Base-by-base conservation (phyloP, 2,329 filamentous ascomycete species). In the Fusarium algeriense region DNA sequence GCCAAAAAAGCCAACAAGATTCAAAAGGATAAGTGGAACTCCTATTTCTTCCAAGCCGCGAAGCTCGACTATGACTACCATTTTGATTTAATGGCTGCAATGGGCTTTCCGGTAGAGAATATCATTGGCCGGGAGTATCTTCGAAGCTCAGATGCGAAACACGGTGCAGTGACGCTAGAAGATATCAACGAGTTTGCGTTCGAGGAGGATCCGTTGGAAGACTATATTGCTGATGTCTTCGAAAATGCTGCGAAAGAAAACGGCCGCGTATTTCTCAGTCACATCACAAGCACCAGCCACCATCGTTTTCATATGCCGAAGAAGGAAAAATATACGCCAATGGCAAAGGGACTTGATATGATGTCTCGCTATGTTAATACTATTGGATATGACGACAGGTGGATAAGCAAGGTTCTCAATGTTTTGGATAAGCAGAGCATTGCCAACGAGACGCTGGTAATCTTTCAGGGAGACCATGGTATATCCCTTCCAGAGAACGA, bases 121-220 rank as follows among this genome's bases (percentile, higher is more conserved):
- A 73, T 77, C 2, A 71, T 80, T 23, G 57, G 60, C 23, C 76
- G 70, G 23, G 78, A 79, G 59, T 78, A 78, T 41, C 67, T 81
- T 7, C 68, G 74, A 32, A 74, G 73, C 14, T 64, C 74, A 2
- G 46, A 69, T 9, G 76, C 77, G 5, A 79, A 75, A 40, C 77
- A 79, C 30, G 78, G 78, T 2, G 67, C 73, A 4, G 73, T 75
- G 14, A 75, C 70, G 5, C 32, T 78, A 14, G 67, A 76, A 6
- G 76, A 80, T n/a, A 75, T 79, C 60, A 80, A 81, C 63, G 79
- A 80, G 45, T 81, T 80, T 9, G 78, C 76, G 10, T 76, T 79
- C 60, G 70, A 77, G 26, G 79, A 80, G 52, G 66, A 70, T 3
- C 73, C 69, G 0, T 63, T 80, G 6, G 75, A 77, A 28, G 73